These are phyloP conservation scores for Leptosphaerulina australis DNA, from an alignment of 2,329 filamentous ascomycete genomes.

Conservation along the genomic window DNA sequence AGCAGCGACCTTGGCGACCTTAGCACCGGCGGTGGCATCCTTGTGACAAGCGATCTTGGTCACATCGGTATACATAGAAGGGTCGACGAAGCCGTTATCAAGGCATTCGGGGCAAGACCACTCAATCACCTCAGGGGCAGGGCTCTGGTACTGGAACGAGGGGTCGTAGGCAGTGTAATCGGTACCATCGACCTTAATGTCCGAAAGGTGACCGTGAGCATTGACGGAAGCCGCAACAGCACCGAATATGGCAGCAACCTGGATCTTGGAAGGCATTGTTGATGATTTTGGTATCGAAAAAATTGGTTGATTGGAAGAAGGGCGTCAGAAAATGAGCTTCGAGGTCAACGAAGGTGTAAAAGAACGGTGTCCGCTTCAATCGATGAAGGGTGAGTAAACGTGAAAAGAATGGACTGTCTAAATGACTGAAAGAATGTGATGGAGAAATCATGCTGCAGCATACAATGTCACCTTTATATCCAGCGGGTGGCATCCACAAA, in stretches of 20 bases:
- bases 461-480: constrained; percentile 22
- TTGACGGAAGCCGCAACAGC: constrained; percentile 48
- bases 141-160: constrained; percentile 45
- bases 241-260: constrained; percentile 39
- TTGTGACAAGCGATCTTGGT: constrained; percentile 67
- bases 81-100: constrained; percentile 61
- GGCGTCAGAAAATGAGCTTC: constrained; percentile 27
- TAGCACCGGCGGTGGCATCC: constrained; percentile 57
- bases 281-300: constrained; percentile 10
- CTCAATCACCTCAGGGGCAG: constrained; percentile 52
- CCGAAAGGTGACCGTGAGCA: constrained; percentile 54
- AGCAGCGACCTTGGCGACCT: constrained; percentile 61
- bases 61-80: constrained; percentile 52
- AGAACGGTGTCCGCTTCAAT: constrained; percentile 38
- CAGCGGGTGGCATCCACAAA: constrained; percentile 11
- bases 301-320: constrained; percentile 11
- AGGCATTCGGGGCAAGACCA: constrained; percentile 60
- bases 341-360: constrained; percentile 35
- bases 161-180: constrained; percentile 54
- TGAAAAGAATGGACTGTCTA: constrained; percentile 35
- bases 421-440: constrained; percentile 32
- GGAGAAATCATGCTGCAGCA: constrained; percentile 8
- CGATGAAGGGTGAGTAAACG: constrained; percentile 32
- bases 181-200: constrained; percentile 54
- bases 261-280: constrained; percentile 41